These are phyloP conservation scores for Fragilariopsis cylindrus DNA, from an alignment of 108 stramenopile species.

Conservation along the genomic window DNA sequence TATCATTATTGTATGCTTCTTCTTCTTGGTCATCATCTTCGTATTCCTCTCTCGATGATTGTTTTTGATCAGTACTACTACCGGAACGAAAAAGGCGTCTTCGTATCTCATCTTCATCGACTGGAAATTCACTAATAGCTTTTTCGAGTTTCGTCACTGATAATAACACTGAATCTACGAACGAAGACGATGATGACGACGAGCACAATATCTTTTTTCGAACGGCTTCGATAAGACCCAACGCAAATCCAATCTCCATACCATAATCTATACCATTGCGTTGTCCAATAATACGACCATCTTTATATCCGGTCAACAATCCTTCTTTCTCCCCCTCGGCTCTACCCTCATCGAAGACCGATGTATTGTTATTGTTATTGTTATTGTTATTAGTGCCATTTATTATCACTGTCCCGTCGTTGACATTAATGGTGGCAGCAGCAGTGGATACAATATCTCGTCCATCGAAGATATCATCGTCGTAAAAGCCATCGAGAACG, in stretches of 20 bases:
- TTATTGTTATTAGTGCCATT: too few relatives aligned
- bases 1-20: not conserved
- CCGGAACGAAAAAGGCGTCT: constrained; percentile 17
- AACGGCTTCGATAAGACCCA: constrained; percentile 24
- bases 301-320: constrained; percentile 32
- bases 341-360: constrained; percentile 27
- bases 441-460: too few relatives aligned
- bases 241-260: constrained; percentile 49
- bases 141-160: constrained; percentile 12
- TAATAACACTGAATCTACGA: constrained; percentile 9
- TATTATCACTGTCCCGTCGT: too few relatives aligned
- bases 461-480: too few relatives aligned
- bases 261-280: constrained; percentile 47
- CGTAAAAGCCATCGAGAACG: too few relatives aligned
- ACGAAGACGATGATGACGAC: not conserved
- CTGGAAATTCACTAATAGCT: constrained; percentile 31
- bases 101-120: constrained; percentile 6
- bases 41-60: not conserved
- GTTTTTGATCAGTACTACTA: not conserved
- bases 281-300: constrained; percentile 39
- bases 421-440: too few relatives aligned
- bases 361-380: too few relatives aligned
- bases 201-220: not conserved
- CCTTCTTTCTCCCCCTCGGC: constrained; percentile 43
- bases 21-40: constrained; percentile 10